These are phyloP conservation scores for Cladophialophora yegresii DNA, from an alignment of 2,329 filamentous ascomycete species.

Conservation along the genomic window DNA sequence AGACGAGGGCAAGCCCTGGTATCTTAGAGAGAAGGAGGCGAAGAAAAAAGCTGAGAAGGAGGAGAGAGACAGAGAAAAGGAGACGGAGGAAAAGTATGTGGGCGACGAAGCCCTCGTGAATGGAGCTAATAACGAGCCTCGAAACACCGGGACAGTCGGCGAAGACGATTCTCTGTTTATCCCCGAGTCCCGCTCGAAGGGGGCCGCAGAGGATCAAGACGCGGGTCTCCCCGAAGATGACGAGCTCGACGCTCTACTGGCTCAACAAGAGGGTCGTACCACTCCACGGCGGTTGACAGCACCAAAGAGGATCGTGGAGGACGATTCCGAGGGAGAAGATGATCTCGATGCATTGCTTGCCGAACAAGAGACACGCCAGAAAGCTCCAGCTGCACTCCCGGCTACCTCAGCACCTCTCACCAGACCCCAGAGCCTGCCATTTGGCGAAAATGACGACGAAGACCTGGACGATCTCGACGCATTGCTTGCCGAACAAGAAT, in stretches of 20 bases:
- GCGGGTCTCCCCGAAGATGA: constrained; percentile 27
- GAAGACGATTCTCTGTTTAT: constrained; percentile 30
- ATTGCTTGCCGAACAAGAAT: constrained; percentile 35
- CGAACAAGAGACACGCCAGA: constrained; percentile 30
- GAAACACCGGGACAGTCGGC: neutral
- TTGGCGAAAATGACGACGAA: constrained; percentile 26
- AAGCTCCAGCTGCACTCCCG: neutral
- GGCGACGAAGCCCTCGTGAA: constrained; percentile 1
- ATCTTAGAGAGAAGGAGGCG: constrained; percentile 23
- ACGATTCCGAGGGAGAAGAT: constrained; percentile 36
- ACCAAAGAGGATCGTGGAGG: constrained; percentile 10
- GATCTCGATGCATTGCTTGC: constrained; percentile 37
- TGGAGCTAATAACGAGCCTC: constrained; percentile 9
- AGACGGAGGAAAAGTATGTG: constrained; percentile 21
- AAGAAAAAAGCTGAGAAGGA: constrained; percentile 20
- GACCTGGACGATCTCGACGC: constrained; percentile 38
- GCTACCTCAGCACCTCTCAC: neutral
- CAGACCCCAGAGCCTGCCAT: constrained; percentile 2
- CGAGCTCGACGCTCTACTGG: constrained; percentile 32
- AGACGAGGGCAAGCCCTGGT: constrained; percentile 60
- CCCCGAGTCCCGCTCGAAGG: constrained; percentile 10
- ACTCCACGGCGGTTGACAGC: neutral
- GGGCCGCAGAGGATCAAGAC: neutral
- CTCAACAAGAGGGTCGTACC: constrained; percentile 26
- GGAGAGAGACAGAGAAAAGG: constrained; percentile 19